Evolutionary conservation across 1,284 basidiomycete species (phyloP).

Genomic region (Neolentinus lepideus): DNA sequence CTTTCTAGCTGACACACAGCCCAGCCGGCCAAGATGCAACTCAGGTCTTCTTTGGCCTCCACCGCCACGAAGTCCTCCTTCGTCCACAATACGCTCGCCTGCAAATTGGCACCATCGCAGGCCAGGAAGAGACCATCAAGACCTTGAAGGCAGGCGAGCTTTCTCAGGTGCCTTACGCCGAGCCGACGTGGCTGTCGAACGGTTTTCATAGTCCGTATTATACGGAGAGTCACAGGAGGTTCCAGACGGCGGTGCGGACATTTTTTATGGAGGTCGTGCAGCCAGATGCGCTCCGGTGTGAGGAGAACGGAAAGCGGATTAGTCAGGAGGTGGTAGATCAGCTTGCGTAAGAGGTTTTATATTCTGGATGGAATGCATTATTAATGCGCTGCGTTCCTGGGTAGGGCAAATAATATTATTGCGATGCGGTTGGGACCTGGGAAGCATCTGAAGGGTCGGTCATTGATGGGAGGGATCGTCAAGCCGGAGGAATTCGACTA

Average conservation of each 20-base stretch:
- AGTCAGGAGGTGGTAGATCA: slow-evolving; percentile 71
- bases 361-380: not conserved
- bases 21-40: slow-evolving; percentile 79
- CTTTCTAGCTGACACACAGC: not conserved
- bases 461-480: slow-evolving; percentile 77
- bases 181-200: slow-evolving; percentile 81
- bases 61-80: slow-evolving; percentile 80
- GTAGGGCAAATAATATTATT: slow-evolving; percentile 68
- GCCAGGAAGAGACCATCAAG: slow-evolving; percentile 58
- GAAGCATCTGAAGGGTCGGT: slow-evolving; percentile 83
- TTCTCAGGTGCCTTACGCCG: slow-evolving; percentile 82
- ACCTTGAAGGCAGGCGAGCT: slow-evolving; percentile 58
- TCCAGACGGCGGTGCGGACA: slow-evolving; percentile 58
- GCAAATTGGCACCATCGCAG: slow-evolving; percentile 73
- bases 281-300: slow-evolving; percentile 61
- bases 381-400: no score
- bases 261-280: slow-evolving; percentile 60
- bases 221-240: slow-evolving; percentile 60
- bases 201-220: slow-evolving; percentile 86
- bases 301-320: slow-evolving; percentile 76
- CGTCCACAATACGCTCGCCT: slow-evolving; percentile 78
- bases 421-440: slow-evolving; percentile 93
- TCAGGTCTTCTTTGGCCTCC: slow-evolving; percentile 85
- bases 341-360: slow-evolving; percentile 42
- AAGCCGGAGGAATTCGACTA: slow-evolving; percentile 88